These are phyloP conservation scores for Boletus rubropictus DNA, from an alignment of 768 basidiomycete genomes.

Conservation along the genomic window DNA sequence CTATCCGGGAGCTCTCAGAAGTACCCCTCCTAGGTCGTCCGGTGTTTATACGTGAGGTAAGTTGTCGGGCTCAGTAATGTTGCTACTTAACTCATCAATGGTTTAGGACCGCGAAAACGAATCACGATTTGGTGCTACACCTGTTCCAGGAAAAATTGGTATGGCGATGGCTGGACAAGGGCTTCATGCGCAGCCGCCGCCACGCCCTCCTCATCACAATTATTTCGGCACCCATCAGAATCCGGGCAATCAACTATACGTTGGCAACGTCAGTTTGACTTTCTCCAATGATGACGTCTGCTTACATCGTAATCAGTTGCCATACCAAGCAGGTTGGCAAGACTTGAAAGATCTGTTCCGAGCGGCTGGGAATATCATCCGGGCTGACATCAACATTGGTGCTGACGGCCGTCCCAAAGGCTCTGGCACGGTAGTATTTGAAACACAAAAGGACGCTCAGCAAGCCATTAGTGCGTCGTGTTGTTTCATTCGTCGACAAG, in stretches of 20 bases:
- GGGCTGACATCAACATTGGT: constrained; percentile 93
- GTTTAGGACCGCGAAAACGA: constrained; percentile 91
- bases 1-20: constrained; percentile 88
- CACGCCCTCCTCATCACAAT: constrained; percentile 78
- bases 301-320: constrained; percentile 50
- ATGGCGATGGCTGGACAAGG: constrained; percentile 95
- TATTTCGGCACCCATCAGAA: constrained; percentile 49
- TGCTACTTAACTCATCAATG: not conserved
- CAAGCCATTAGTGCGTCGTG: constrained; percentile 77
- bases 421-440: constrained; percentile 95
- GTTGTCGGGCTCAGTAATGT: constrained; percentile 2
- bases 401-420: constrained; percentile 92
- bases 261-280: constrained; percentile 69
- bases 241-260: constrained; percentile 89
- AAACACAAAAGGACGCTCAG: constrained; percentile 82
- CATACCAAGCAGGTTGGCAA: constrained; percentile 98
- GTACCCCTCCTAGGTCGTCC: constrained; percentile 86
- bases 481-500: not conserved
- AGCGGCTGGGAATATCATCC: constrained; percentile 88
- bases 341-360: constrained; percentile 97
- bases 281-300: not conserved
- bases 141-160: constrained; percentile 93
- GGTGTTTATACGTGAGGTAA: constrained; percentile 93
- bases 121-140: constrained; percentile 91
- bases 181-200: constrained; percentile 70